A percentile compares a stretch with the other conserved stretches of the same genome.
Conservation (phyloP, 164 flowering plant genomes). For the Vitis labrusca region DNA sequence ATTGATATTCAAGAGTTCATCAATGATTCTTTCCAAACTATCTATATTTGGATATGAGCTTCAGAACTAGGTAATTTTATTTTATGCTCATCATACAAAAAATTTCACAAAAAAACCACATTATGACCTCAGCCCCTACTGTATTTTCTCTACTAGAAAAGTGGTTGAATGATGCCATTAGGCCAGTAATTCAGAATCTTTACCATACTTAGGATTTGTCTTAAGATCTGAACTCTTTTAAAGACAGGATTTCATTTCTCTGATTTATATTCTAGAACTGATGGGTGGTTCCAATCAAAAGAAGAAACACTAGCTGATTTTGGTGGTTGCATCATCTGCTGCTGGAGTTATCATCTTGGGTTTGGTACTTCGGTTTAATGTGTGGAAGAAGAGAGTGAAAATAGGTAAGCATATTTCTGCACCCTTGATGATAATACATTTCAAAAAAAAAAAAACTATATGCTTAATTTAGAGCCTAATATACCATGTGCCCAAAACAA, state of each 20-base stretch:
- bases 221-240: neutral
- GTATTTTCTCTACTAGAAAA: too few species aligned
- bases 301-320: neutral
- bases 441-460: too few species aligned
- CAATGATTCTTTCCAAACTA: neutral
- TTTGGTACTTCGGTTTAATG: neutral
- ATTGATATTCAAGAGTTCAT: slow-evolving; percentile 10
- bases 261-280: neutral
- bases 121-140: too few species aligned
- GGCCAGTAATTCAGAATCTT: too few species aligned
- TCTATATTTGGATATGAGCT: slow-evolving; percentile 19
- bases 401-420: neutral
- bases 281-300: neutral
- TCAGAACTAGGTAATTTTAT: slow-evolving; percentile 14
- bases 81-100: too few species aligned
- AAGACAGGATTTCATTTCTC: neutral
- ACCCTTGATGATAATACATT: too few species aligned
- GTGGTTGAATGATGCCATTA: too few species aligned
- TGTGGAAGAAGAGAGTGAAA: neutral
- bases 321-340: neutral
- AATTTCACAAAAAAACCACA: too few species aligned
- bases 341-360: neutral
- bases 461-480: too few species aligned
- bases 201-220: too few species aligned
- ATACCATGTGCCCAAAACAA: neutral